Evolutionary conservation across 768 basidiomycete genomes (phyloP).

Genomic region (Hypholoma sublateritium): DNA sequence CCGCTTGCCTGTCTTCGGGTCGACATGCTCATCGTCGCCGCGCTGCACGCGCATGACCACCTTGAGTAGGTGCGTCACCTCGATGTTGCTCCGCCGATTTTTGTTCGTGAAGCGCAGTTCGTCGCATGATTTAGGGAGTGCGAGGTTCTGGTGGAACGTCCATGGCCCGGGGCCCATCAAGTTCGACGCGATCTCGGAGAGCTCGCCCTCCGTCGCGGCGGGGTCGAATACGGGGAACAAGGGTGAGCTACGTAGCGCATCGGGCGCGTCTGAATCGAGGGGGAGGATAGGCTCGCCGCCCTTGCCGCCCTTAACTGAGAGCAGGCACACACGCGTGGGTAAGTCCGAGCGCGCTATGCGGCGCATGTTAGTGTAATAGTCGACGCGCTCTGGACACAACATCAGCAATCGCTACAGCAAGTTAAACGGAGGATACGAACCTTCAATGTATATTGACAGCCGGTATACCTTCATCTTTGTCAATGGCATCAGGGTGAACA

Average conservation of each 20-base stretch:
- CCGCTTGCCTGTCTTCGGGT: conserved; percentile 65
- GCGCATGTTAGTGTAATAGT: conserved; percentile 73
- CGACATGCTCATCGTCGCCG: conserved; percentile 65
- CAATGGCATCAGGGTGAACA: conserved; percentile 80
- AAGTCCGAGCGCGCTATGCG: conserved; percentile 72
- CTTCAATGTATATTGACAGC: conserved; percentile 75
- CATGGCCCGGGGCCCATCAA: conserved; percentile 87
- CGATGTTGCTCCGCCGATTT: conserved; percentile 73
- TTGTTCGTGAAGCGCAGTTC: conserved; percentile 76
- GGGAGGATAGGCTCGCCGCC: conserved; percentile 70
- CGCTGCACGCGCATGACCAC: conserved; percentile 81
- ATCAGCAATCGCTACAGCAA: not conserved
- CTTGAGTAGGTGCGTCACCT: conserved; percentile 76
- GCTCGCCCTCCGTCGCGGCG: conserved; percentile 36
- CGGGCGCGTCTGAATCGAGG: conserved; percentile 65
- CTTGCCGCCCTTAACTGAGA: conserved; percentile 61
- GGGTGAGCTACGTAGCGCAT: conserved; percentile 68
- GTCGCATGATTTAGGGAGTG: conserved; percentile 64
- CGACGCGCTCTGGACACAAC: conserved; percentile 65
- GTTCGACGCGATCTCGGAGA: conserved; percentile 55
- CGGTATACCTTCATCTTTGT: conserved; percentile 81
- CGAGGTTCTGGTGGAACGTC: conserved; percentile 69
- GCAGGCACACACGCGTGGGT: conserved; percentile 55
- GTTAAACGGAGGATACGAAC: conserved; percentile 33
- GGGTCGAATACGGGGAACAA: conserved; percentile 49